A percentile compares a stretch with the other conserved stretches of the same genome.
Conservation (phyloP, 768 basidiomycete species). For the Floccularia luteovirens region DNA sequence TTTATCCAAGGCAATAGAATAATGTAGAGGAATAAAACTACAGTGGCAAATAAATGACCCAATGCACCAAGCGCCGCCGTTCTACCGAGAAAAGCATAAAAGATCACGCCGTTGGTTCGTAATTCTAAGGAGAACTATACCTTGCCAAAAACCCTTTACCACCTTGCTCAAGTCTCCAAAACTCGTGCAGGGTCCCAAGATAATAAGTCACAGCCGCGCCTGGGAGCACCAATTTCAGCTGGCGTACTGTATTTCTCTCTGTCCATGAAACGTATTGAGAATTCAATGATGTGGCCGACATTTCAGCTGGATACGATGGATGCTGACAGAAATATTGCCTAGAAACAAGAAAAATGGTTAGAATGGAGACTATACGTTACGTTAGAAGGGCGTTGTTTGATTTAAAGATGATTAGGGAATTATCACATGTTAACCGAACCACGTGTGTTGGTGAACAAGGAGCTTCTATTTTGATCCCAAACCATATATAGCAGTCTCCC, state of each 20-base stretch:
- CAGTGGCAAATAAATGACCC: constrained; percentile 48
- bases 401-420: too few species aligned
- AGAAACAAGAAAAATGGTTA: too few species aligned
- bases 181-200: constrained; percentile 45
- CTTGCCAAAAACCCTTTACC: constrained; percentile 40
- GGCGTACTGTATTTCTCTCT: constrained; percentile 47
- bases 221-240: constrained; percentile 74
- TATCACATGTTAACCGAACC: too few species aligned
- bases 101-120: neutral
- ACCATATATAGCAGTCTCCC: too few species aligned
- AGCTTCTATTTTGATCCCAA: too few species aligned
- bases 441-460: too few species aligned
- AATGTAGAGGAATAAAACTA: constrained; percentile 68
- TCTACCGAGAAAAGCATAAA: constrained; percentile 21
- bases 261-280: constrained; percentile 20
- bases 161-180: constrained; percentile 33
- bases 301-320: too few species aligned
- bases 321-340: too few species aligned
- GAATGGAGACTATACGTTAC: too few species aligned
- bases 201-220: constrained; percentile 57
- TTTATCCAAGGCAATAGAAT: constrained; percentile 59
- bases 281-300: too few species aligned
- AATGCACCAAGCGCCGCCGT: constrained; percentile 46
- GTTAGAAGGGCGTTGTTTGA: too few species aligned
- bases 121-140: constrained; percentile 24